These are phyloP conservation scores for Macrophomina phaseolina DNA, from an alignment of 2,329 filamentous ascomycete genomes.

Conservation along the genomic window DNA sequence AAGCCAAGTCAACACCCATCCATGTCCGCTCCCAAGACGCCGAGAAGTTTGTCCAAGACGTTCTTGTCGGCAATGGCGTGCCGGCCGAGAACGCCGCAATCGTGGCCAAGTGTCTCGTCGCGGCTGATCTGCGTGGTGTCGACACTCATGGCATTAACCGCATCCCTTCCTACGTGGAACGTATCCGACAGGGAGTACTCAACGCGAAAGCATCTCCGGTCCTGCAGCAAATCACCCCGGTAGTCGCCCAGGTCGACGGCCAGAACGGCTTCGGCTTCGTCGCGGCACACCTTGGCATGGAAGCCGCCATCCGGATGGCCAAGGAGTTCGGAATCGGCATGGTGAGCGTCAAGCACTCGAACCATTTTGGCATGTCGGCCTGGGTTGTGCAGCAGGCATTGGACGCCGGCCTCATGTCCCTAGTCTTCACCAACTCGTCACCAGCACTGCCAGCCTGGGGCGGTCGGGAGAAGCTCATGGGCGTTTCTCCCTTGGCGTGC, in stretches of 20 bases:
- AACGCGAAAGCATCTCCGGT: conserved; percentile 65
- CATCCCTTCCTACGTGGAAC: conserved; percentile 77
- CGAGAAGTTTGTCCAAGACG: conserved; percentile 55
- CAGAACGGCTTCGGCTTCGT: conserved; percentile 79
- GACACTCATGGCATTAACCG: conserved; percentile 82
- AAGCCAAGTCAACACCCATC: conserved; percentile 30
- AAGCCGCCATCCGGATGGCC: conserved; percentile 70
- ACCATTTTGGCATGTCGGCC: conserved; percentile 84
- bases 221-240: conserved; percentile 69
- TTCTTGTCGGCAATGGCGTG: conserved; percentile 68
- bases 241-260: conserved; percentile 70
- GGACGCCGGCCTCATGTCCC: conserved; percentile 69
- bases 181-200: conserved; percentile 72
- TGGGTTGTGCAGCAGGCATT: conserved; percentile 81
- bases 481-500: conserved; percentile 75
- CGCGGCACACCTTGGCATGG: conserved; percentile 70
- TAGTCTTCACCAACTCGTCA: conserved; percentile 66
- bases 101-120: conserved; percentile 71
- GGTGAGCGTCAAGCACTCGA: conserved; percentile 75
- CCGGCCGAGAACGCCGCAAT: conserved; percentile 63
- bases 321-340: conserved; percentile 72
- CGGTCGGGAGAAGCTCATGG: conserved; percentile 70
- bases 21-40: conserved; percentile 36
- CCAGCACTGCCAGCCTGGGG: conserved; percentile 76
- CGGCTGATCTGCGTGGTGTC: conserved; percentile 77